Conservation (phyloP, 78 protist genomes). For the slime mould (Dictyostelium discoideum) region DNA sequence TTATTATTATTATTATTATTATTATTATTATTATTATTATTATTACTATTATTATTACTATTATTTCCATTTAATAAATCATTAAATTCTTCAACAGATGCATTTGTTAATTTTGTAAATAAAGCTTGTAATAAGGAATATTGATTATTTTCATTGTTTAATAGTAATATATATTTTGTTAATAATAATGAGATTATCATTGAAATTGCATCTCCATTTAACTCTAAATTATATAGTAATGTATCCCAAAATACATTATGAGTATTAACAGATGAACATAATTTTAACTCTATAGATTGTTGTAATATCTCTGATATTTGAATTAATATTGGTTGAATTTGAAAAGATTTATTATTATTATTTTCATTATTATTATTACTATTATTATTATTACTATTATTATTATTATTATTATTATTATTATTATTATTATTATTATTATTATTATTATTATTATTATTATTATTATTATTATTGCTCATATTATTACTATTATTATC, state of each 20-base stretch:
- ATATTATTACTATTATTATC: neutral
- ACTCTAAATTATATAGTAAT: slow-evolving; percentile 24
- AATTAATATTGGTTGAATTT: slow-evolving; percentile 45
- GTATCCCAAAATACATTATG: slow-evolving; percentile 76
- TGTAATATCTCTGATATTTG: slow-evolving; percentile 66
- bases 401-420: slow-evolving; percentile 18
- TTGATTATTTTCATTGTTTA: neutral
- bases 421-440: slow-evolving; percentile 27
- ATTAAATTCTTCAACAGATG: neutral
- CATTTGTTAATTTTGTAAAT: slow-evolving; percentile 18
- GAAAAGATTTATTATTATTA: neutral
- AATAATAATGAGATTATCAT: slow-evolving; percentile 41
- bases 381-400: neutral
- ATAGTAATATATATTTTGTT: slow-evolving; percentile 43
- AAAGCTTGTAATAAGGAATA: neutral
- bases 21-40: neutral
- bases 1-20: neutral
- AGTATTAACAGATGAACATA: slow-evolving; percentile 35
- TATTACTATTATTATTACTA: neutral
- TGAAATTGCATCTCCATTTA: slow-evolving; percentile 45
- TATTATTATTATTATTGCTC: neutral
- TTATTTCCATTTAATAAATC: neutral
- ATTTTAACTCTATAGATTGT: slow-evolving; percentile 54
- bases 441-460: neutral
- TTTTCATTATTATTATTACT: slow-evolving; percentile 4